phyloP scores from a whole-genome alignment of 2,329 filamentous ascomycete species.

The Monilinia fructicola region DNA sequence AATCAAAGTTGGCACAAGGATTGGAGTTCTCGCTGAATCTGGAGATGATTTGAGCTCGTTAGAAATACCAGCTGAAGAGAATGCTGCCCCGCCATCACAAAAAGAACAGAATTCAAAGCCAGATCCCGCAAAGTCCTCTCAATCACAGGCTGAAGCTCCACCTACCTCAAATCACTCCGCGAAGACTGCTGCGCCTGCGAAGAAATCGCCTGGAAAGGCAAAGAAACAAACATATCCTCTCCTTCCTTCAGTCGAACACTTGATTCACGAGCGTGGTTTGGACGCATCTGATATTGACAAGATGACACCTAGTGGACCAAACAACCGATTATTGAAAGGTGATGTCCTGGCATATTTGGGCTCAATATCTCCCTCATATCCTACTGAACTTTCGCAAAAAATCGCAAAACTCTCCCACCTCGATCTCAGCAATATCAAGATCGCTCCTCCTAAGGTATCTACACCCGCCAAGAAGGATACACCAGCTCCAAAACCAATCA shows the following conservation, averaged over 20 bases:
- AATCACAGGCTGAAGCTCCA: constrained; percentile 21
- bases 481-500: constrained; percentile 44
- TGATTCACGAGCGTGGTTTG: constrained; percentile 77
- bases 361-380: constrained; percentile 68
- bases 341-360: constrained; percentile 91
- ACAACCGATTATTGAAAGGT: constrained; percentile 87
- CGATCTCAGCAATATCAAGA: constrained; percentile 92
- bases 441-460: constrained; percentile 42
- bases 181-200: constrained; percentile 38
- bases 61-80: constrained; percentile 71
- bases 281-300: constrained; percentile 72
- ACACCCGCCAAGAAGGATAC: constrained; percentile 44
- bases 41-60: constrained; percentile 76
- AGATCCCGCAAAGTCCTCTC: constrained; percentile 27
- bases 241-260: constrained; percentile 78
- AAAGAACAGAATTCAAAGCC: constrained; percentile 38
- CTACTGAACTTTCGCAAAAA: constrained; percentile 66
- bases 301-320: constrained; percentile 85
- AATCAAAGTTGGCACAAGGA: constrained; percentile 75
- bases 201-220: constrained; percentile 49
- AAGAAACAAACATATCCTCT: constrained; percentile 70
- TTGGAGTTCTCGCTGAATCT: constrained; percentile 78
- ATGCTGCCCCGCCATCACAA: constrained; percentile 36
- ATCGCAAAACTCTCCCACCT: constrained; percentile 78
- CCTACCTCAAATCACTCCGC: constrained; percentile 24